Evolutionary conservation across 768 basidiomycete species (phyloP), one percentile per base, ranked within the genome.

Genomic region (Mycena metata): DNA sequence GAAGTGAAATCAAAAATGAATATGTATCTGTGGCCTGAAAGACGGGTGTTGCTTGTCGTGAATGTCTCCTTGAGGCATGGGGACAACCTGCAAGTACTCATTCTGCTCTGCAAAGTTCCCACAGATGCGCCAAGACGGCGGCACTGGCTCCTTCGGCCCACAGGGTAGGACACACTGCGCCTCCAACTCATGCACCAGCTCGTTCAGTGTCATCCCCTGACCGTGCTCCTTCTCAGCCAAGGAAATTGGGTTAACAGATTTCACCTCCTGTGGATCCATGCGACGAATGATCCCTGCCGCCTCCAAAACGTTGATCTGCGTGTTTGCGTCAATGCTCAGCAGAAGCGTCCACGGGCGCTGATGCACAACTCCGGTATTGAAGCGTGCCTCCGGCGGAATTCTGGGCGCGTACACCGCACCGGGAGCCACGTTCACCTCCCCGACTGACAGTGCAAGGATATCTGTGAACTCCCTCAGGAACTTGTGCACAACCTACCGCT

Each of bases 31-130:
- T 84, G 80, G 0, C 83, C 82, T 7, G 74, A 74, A 0, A 84
- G n/a, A 70, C 0, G 70, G 15, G 51, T 79, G 75, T 57, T 86
- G 83, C 60, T 84, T 85, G 0, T 74, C 73, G 0, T 71, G 46
- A 0, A 86, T 80, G 68, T 85, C 78, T 0, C 83, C 80, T 23
- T 82, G 80, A 0, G 74, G 76, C 70, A 83, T 70, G 16, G 78
- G 74, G 2, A 76, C 71, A 0, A 79, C 67, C 33, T 77, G 47
- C 0, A 75, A 78, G 11, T 76, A 66, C 2, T 74, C 71, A 63
- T 81, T 83, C 30, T 85, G 64, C 33, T 79, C 74, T 0, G 39
- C 64, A 49, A 82, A 85, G 52, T 80, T 79, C 24, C 84, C 83
- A 62, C 82, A 82, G 0, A 85, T 71, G 12, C 81, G 35, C 82